These are phyloP conservation scores for Penicillium alfredii DNA, from an alignment of 495 filamentous ascomycete genomes.

Conservation along the genomic window DNA sequence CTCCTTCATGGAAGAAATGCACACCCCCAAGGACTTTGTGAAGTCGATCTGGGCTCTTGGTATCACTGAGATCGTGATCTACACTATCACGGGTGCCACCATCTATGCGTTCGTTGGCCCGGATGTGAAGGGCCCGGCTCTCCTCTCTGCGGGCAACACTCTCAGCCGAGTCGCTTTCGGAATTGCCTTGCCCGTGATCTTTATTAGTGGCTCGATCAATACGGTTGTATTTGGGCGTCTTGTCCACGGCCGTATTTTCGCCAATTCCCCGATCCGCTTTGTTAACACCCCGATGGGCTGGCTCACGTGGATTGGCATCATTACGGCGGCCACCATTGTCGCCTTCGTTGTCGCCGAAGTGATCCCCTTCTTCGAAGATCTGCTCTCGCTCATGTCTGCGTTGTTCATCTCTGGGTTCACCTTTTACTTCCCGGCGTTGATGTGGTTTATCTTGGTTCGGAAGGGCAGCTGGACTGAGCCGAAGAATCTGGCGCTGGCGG, in stretches of 20 bases:
- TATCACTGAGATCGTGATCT: conserved; percentile 56
- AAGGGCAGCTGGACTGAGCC: conserved; percentile 34
- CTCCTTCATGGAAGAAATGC: conserved; percentile 70
- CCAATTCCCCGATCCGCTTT: conserved; percentile 47
- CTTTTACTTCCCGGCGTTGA: conserved; percentile 41
- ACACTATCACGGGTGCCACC: conserved; percentile 60
- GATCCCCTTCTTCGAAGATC: conserved; percentile 61
- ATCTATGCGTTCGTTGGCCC: conserved; percentile 64
- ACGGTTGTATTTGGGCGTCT: conserved; percentile 55
- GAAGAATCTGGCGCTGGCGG: conserved; percentile 21
- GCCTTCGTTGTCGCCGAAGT: conserved; percentile 64
- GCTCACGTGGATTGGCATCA: conserved; percentile 52
- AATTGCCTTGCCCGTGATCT: conserved; percentile 66
- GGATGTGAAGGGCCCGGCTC: conserved; percentile 59
- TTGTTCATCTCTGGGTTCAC: conserved; percentile 29
- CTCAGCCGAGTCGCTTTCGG: conserved; percentile 68
- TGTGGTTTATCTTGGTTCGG: conserved; percentile 56
- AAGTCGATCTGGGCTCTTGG: conserved; percentile 59
- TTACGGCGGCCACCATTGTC: conserved; percentile 49
- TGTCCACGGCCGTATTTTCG: conserved; percentile 54
- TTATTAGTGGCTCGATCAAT: conserved; percentile 61
- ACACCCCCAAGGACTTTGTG: conserved; percentile 55
- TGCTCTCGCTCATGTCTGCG: conserved; percentile 53
- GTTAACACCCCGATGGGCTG: conserved; percentile 54
- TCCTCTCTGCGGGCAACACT: conserved; percentile 53